Evolutionary conservation across 257 asterid species (phyloP).

Genomic region (Lavandula angustifolia): DNA sequence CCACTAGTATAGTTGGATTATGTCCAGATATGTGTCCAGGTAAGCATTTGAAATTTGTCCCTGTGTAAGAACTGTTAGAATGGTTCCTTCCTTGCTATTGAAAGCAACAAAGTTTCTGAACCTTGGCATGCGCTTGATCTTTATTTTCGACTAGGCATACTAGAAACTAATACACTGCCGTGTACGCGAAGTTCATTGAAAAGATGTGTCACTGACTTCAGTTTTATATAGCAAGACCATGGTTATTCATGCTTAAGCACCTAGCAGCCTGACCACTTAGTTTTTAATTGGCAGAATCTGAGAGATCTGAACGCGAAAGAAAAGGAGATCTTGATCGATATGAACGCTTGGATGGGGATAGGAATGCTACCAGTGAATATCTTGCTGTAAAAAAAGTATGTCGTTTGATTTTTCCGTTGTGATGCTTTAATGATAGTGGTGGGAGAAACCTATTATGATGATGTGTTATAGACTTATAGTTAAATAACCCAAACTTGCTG

Average conservation of each 20-base stretch:
- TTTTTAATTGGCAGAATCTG: constrained; percentile 61
- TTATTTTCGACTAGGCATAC: constrained; percentile 1
- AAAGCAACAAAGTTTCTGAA: constrained; percentile 11
- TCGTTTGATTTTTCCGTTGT: constrained; percentile 13
- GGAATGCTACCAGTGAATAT: constrained; percentile 68
- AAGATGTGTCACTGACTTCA: constrained; percentile 11
- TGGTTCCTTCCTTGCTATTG: constrained; percentile 11
- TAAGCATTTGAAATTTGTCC: constrained; percentile 36
- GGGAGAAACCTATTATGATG: not conserved
- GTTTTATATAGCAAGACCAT: constrained; percentile 12
- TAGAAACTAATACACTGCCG: constrained; percentile 5
- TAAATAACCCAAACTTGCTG: constrained; percentile 21
- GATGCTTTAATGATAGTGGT: not conserved
- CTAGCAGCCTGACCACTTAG: constrained; percentile 23
- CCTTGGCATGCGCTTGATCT: constrained; percentile 7
- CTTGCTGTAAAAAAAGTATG: constrained; percentile 93
- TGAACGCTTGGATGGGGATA: constrained; percentile 95
- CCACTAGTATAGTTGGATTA: constrained; percentile 68
- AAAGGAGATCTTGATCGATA: constrained; percentile 97
- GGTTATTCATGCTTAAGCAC: constrained; percentile 21
- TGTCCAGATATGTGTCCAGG: constrained; percentile 99
- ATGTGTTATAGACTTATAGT: not conserved
- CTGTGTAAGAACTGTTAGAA: constrained; percentile 24
- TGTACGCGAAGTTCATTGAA: constrained; percentile 13
- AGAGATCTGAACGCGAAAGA: constrained; percentile 92